Conservation (phyloP, 352 stramenopile genomes). For the Vaucheria bursata region DNA sequence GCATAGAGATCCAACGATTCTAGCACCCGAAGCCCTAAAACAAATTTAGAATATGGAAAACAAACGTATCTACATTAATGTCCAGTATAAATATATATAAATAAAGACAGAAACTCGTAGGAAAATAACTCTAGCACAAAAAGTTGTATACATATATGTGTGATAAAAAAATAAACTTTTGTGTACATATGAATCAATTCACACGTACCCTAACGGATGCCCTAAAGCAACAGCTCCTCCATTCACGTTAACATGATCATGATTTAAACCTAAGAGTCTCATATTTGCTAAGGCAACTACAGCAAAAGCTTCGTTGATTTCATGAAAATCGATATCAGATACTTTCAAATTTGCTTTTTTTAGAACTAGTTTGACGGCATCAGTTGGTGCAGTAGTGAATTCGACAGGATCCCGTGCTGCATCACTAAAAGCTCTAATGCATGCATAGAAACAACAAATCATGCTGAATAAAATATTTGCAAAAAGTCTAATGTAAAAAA, state of each 20-base stretch:
- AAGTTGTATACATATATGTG: too few species aligned
- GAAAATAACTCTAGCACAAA: too few species aligned
- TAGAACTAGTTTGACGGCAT: constrained; percentile 84
- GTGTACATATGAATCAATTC: too few species aligned
- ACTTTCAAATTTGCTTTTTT: constrained; percentile 73
- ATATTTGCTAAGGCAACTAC: constrained; percentile 92
- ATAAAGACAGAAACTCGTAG: too few species aligned
- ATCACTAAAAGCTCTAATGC: too few species aligned
- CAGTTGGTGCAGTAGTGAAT: constrained; percentile 90
- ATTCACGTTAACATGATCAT: constrained; percentile 87
- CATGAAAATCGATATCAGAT: constrained; percentile 90
- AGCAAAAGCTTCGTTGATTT: constrained; percentile 99
- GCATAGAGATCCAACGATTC: constrained; percentile 82
- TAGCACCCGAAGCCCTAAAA: constrained; percentile 58
- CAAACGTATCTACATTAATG: too few species aligned
- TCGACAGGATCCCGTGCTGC: constrained; percentile 75
- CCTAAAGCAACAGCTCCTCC: constrained; percentile 77
- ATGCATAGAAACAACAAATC: too few species aligned
- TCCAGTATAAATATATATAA: too few species aligned
- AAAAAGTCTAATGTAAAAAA: too few species aligned
- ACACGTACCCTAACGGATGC: constrained; percentile 66
- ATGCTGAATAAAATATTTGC: too few species aligned
- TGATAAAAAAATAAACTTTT: too few species aligned
- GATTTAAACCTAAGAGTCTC: constrained; percentile 79
- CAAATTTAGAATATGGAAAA: too few species aligned